Evolutionary conservation across 441 rosid species (phyloP).

Genomic region (Erodium chrysanthum): DNA sequence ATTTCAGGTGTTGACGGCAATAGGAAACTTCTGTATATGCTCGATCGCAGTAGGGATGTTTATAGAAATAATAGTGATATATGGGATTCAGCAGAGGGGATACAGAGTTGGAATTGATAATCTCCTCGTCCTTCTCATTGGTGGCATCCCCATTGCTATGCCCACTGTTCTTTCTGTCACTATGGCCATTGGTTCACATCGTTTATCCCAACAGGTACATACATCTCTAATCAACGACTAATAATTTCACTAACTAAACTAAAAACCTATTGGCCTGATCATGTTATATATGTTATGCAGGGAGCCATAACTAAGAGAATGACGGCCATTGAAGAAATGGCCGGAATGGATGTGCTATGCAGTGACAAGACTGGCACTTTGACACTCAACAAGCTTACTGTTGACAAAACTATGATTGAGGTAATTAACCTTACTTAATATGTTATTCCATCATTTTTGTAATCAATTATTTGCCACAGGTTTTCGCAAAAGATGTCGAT

Average conservation of each 20-base stretch:
- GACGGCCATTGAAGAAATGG: constrained; percentile 91
- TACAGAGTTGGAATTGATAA: constrained; percentile 87
- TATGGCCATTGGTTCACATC: constrained; percentile 93
- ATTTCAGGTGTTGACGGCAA: constrained; percentile 68
- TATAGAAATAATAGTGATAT: constrained; percentile 73
- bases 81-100: constrained; percentile 57
- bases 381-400: too few relatives aligned
- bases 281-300: too few relatives aligned
- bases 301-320: constrained; percentile 96
- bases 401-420: constrained; percentile 78
- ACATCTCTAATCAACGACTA: too few relatives aligned
- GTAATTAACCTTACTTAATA: constrained; percentile 62
- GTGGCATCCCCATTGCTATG: constrained; percentile 98
- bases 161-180: constrained; percentile 92
- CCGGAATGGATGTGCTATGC: too few relatives aligned
- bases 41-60: constrained; percentile 74
- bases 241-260: too few relatives aligned
- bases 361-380: too few relatives aligned
- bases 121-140: constrained; percentile 81
- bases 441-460: too few relatives aligned
- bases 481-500: not conserved
- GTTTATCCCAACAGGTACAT: constrained; percentile 54
- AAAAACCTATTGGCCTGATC: too few relatives aligned
- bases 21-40: constrained; percentile 95
- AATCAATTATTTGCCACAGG: too few relatives aligned